Evolutionary conservation across 2,329 filamentous ascomycete species (phyloP), one percentile per base, ranked within the genome.

Genomic region (Nemania sp.): DNA sequence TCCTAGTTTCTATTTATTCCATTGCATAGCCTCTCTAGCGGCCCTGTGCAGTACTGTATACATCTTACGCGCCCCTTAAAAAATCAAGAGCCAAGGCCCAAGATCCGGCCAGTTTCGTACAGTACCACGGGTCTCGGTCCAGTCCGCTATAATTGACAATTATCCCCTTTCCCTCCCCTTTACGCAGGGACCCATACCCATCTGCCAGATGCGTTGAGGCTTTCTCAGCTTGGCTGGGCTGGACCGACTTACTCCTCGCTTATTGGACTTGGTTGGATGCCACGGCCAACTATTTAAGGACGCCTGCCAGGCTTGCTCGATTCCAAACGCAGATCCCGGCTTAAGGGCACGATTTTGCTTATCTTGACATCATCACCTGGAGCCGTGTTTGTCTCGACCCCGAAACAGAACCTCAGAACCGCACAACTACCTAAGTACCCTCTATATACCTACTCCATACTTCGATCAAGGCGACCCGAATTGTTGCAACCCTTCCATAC

Each of bases 401-500:
- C 53, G 60, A 62, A 56, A 59, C 60, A 15, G 29, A 39, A 56
- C 48, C 48, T 55, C 60, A 15, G 29, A 39, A 56, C 48, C 48
- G 40, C 21, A 35, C 17, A 45, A 39, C 40, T 48, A 45, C 48
- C 40, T 46, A 17, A n/a, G 20, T 18, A 29, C 47, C 37, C 35
- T 32, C 34, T 37, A 47, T 21, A 21, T 54, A 46, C 50, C 13
- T 53, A 39, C 39, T 40, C 48, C 37, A 43, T 32, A 40, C 29
- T 50, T 48, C 21, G 45, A 46, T 47, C 43, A 49, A 59, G 54
- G 43, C 54, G 57, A 56, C 54, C 57, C 54, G 57, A 53, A 53
- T 40, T 43, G 48, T 37, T 53, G 57, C 54, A 29, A 57, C 50
- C 34, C 49, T 50, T 50, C 25, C 48, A 47, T 57, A 25, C 51